Percentiles rank a stretch among this genome's conserved stretches.
These are phyloP conservation scores for Penicillium thymicola DNA, from an alignment of 2,329 filamentous ascomycete species.

Conservation along the genomic window DNA sequence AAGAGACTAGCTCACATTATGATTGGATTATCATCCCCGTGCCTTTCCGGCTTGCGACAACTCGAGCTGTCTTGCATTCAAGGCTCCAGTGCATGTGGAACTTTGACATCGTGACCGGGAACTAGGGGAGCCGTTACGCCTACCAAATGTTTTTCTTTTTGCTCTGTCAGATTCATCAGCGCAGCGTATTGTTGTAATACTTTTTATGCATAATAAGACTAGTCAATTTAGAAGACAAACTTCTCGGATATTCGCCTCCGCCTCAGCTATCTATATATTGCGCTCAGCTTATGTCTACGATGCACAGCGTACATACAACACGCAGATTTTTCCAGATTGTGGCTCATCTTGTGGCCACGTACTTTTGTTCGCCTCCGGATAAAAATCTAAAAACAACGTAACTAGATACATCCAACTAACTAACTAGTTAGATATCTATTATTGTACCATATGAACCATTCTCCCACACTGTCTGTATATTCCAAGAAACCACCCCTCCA, in stretches of 20 bases:
- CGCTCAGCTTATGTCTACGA: neutral
- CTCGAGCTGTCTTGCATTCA: neutral
- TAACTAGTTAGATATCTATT: neutral
- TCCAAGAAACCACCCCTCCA: neutral
- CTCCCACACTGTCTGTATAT: neutral
- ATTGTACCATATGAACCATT: neutral
- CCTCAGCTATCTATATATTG: neutral
- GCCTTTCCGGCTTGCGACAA: neutral
- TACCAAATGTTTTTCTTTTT: neutral
- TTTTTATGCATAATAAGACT: neutral
- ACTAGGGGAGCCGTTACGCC: neutral
- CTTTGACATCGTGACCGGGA: neutral
- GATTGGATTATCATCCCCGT: neutral
- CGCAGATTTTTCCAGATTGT: neutral
- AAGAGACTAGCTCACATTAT: neutral
- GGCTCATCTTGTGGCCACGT: slow-evolving; percentile 5
- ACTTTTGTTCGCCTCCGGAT: neutral
- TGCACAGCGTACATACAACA: neutral
- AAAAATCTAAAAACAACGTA: neutral
- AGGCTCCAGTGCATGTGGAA: neutral
- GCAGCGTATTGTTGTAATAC: neutral
- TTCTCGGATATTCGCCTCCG: neutral
- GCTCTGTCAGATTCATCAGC: slow-evolving; percentile 1
- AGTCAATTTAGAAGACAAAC: neutral
- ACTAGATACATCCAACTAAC: neutral